Evolutionary conservation across 495 filamentous ascomycete species (phyloP).

Genomic region (Mytilinidion resinicola): DNA sequence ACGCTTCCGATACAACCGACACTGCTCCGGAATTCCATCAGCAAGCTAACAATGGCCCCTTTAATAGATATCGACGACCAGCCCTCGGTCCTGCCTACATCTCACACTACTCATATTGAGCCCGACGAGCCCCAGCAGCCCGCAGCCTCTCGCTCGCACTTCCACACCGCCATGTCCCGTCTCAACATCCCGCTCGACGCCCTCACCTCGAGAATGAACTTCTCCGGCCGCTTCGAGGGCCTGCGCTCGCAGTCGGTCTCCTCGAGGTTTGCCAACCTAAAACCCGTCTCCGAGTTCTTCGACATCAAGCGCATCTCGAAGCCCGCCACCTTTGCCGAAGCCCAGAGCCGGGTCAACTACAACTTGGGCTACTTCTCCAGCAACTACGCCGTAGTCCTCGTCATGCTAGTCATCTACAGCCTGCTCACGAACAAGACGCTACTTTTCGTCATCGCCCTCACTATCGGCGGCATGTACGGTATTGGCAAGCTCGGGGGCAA

Average conservation of each 20-base stretch:
- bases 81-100: not conserved
- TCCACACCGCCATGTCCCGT: slow-evolving; percentile 57
- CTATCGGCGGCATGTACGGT: slow-evolving; percentile 76
- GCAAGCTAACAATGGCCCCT: not conserved
- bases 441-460: slow-evolving; percentile 85
- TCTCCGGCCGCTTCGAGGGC: slow-evolving; percentile 69
- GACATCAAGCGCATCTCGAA: slow-evolving; percentile 93
- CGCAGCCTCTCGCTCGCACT: not conserved
- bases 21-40: not conserved
- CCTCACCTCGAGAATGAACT: slow-evolving; percentile 81
- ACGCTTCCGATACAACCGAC: too few species aligned
- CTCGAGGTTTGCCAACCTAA: slow-evolving; percentile 84
- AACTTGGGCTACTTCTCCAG: slow-evolving; percentile 94
- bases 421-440: slow-evolving; percentile 75
- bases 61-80: slow-evolving; percentile 1
- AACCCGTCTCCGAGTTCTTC: slow-evolving; percentile 86
- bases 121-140: slow-evolving; percentile 2
- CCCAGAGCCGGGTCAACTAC: slow-evolving; percentile 94
- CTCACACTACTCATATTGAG: too few species aligned
- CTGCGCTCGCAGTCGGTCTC: slow-evolving; percentile 69
- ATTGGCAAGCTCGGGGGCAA: slow-evolving; percentile 82
- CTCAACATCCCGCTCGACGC: slow-evolving; percentile 87
- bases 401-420: slow-evolving; percentile 93
- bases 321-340: slow-evolving; percentile 81
- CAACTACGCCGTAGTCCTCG: slow-evolving; percentile 93